A percentile compares a stretch with the other conserved stretches of the same genome.
These are phyloP conservation scores for Coccinonectria pachysandricola DNA, from an alignment of 2,329 filamentous ascomycete genomes.

Conservation along the genomic window DNA sequence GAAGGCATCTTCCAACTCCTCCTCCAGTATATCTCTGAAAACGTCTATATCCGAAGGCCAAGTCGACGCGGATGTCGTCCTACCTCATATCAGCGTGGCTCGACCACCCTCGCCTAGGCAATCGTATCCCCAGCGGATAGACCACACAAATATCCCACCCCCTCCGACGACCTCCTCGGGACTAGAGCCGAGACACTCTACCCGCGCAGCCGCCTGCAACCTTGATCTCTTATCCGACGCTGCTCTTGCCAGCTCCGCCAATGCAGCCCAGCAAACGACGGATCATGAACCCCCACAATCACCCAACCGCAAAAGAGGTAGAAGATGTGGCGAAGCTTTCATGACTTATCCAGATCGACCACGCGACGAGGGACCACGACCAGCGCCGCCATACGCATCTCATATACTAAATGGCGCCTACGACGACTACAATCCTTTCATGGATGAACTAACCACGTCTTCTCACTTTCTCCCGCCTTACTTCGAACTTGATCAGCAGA, in stretches of 20 bases:
- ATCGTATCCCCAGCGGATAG: conserved; percentile 23
- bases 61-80: conserved; percentile 34
- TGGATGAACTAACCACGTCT: conserved; percentile 45
- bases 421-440: conserved; percentile 49
- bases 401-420: conserved; percentile 28
- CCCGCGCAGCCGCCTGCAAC: conserved; percentile 41
- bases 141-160: conserved; percentile 27
- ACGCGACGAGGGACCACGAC: conserved; percentile 33
- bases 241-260: conserved; percentile 46
- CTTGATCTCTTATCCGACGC: conserved; percentile 49
- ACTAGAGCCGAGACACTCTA: conserved; percentile 36
- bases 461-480: conserved; percentile 46
- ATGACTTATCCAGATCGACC: conserved; percentile 36
- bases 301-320: conserved; percentile 39
- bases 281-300: conserved; percentile 34
- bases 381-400: conserved; percentile 28
- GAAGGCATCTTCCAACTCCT: conserved; percentile 39
- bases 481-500: conserved; percentile 43
- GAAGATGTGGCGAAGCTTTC: conserved; percentile 39
- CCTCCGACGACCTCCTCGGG: conserved; percentile 27
- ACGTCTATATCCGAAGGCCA: conserved; percentile 38
- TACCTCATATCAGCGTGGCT: conserved; percentile 24
- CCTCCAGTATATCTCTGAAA: conserved; percentile 31
- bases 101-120: conserved; percentile 19
- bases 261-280: conserved; percentile 41